Evolutionary conservation across 345 rosid species (phyloP), one percentile per base, ranked within the genome.

Genomic region (Firmiana major): DNA sequence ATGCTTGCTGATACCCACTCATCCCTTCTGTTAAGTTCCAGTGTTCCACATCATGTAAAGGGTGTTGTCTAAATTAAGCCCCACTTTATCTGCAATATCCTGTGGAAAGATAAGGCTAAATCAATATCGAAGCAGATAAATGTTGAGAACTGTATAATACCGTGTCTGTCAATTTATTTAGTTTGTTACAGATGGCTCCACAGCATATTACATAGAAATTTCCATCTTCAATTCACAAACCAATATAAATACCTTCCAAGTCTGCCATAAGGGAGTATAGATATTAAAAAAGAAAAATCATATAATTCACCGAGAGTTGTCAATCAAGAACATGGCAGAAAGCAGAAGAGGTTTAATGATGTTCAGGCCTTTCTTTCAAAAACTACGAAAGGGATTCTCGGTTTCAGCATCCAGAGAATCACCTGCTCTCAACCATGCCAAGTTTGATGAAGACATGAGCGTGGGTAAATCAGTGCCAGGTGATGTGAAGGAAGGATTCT

Each of bases 401-500:
- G 59, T 46, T 9, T 6, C 28, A 17, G 40, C 74, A 70, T 19
- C 40, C 9, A 10, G 22, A 51, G 24, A 19, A 48, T 12, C 28
- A 22, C 24, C 24, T 5, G 59, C 21, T 7, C 21, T 19, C 59
- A 19, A n/a, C 59, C 22, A 54, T 26, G 55, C 19, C 2, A 19
- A n/a, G 19, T 5, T 22, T 43, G 72, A 67, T 9, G 72, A 42
- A n/a, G 53, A 67, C 5, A 7, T 26, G 42, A n/a, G 31, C 1
- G 42, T 26, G 10, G 58, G 57, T 4, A n/a, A 36, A 7, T 1
- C 24, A 9, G 42, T 71, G 22, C 59, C 59, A 5, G 73, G 4
- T 43, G 73, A 68, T 43, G 31, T 45, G 9, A 68, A 68, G 54
- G 73, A 68, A 45, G 73, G 70, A 36, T 36, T 16, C 36, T 64